Conservation (phyloP, 2,329 filamentous ascomycete species). For the Exophiala alcalophila region DNA sequence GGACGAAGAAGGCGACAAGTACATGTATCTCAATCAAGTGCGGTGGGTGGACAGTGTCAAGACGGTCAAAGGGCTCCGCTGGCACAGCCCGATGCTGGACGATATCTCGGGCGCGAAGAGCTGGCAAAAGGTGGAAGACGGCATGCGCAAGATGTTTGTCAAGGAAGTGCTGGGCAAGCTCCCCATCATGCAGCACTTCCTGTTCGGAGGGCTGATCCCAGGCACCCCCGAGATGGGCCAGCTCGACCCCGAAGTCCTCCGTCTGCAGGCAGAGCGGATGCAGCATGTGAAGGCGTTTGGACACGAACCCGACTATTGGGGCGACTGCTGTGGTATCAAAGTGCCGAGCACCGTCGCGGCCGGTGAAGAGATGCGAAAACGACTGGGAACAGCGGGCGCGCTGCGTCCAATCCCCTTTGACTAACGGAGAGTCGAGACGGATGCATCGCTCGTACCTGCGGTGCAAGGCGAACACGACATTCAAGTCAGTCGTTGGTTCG, state of each 20-base stretch:
- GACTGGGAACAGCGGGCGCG: slow-evolving; percentile 59
- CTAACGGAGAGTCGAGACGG: slow-evolving; percentile 26
- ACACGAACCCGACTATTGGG: slow-evolving; percentile 64
- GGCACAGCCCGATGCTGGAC: slow-evolving; percentile 98
- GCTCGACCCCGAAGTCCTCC: slow-evolving; percentile 52
- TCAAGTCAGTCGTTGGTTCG: too few species aligned
- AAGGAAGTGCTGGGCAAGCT: slow-evolving; percentile 89
- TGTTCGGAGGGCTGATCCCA: slow-evolving; percentile 83
- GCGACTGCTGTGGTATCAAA: slow-evolving; percentile 96
- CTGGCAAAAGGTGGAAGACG: slow-evolving; percentile 89
- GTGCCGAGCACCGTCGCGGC: slow-evolving; percentile 93
- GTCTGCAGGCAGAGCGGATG: slow-evolving; percentile 51
- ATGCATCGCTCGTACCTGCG: not conserved
- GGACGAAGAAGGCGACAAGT: slow-evolving; percentile 81
- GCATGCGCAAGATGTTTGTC: slow-evolving; percentile 96
- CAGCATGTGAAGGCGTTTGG: slow-evolving; percentile 67
- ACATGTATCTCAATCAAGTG: slow-evolving; percentile 88
- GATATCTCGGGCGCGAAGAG: slow-evolving; percentile 88
- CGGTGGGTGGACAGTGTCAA: slow-evolving; percentile 94
- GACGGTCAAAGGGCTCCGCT: slow-evolving; percentile 87
- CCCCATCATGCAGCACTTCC: slow-evolving; percentile 97
- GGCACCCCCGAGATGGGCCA: slow-evolving; percentile 75
- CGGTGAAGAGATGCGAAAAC: slow-evolving; percentile 81
- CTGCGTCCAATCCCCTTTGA: slow-evolving; percentile 54
- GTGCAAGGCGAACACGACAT: not conserved